phyloP scores from a whole-genome alignment of 1,284 basidiomycete genomes.

The Boletellus deceptivus region DNA sequence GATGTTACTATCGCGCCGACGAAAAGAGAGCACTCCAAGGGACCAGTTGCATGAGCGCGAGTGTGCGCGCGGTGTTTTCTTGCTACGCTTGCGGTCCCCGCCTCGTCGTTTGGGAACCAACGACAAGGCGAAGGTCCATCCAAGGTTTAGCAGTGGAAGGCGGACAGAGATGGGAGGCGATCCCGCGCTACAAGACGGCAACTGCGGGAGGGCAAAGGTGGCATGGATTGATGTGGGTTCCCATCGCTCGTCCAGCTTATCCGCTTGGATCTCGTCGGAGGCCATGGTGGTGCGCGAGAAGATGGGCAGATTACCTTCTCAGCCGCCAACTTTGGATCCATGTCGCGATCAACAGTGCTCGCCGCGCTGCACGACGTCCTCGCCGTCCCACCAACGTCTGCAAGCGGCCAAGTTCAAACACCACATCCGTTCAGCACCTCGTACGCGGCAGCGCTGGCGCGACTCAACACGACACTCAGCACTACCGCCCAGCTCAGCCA shows the following conservation, averaged over 20 bases:
- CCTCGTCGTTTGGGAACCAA: constrained; percentile 2
- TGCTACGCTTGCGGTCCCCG: not conserved
- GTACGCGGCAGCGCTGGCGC: constrained; percentile 40
- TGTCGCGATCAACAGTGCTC: constrained; percentile 23
- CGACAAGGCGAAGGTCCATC: constrained; percentile 22
- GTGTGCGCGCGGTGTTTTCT: not conserved
- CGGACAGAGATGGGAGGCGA: not conserved
- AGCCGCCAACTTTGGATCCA: not conserved
- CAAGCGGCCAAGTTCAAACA: constrained; percentile 25
- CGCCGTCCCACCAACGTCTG: constrained; percentile 10
- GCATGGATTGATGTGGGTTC: constrained; percentile 11
- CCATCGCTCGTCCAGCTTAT: constrained; percentile 19
- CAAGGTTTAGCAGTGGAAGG: constrained; percentile 12
- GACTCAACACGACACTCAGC: constrained; percentile 50
- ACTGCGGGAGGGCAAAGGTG: constrained; percentile 1
- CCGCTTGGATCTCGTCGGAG: not conserved
- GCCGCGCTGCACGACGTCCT: constrained; percentile 29
- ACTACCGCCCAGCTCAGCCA: constrained; percentile 50
- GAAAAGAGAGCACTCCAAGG: constrained; percentile 12
- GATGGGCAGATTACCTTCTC: too few relatives aligned
- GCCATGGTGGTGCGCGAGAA: not conserved
- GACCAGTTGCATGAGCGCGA: constrained; percentile 10
- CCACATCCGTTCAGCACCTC: constrained; percentile 51
- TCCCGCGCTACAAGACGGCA: not conserved
- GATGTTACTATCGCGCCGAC: not conserved